Evolutionary conservation across 2,329 filamentous ascomycete species (phyloP).

Genomic region (Claviceps cyperi): DNA sequence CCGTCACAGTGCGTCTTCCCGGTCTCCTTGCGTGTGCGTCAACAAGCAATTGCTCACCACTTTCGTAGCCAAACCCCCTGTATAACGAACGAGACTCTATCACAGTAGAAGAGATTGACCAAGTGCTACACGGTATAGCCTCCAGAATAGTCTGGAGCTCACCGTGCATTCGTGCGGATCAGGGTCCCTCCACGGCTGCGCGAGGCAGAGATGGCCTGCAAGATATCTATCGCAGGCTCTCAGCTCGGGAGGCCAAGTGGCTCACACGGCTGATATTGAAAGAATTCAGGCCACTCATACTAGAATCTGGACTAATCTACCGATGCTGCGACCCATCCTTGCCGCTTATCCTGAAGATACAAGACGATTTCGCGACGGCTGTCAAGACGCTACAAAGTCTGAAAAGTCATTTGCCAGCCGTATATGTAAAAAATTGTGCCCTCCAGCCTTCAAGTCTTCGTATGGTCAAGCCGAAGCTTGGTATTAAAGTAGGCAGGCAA

Average conservation of each 20-base stretch:
- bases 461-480: conserved; percentile 36
- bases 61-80: conserved; percentile 28
- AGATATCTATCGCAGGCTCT: conserved; percentile 42
- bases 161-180: conserved; percentile 35
- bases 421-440: conserved; percentile 2
- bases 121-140: conserved; percentile 49
- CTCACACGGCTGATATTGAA: conserved; percentile 69
- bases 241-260: conserved; percentile 70
- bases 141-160: conserved; percentile 58
- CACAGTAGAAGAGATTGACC: conserved; percentile 60
- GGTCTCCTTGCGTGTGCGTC: not conserved
- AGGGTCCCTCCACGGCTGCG: conserved; percentile 6
- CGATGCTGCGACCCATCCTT: conserved; percentile 53
- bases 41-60: not conserved
- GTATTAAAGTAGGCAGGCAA: conserved; percentile 50
- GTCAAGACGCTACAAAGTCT: conserved; percentile 33
- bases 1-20: conserved; percentile 35
- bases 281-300: conserved; percentile 49
- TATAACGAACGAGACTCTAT: conserved; percentile 25
- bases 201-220: conserved; percentile 32
- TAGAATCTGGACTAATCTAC: conserved; percentile 44
- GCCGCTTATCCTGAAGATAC: conserved; percentile 54
- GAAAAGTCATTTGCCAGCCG: conserved; percentile 11
- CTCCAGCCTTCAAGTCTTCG: conserved; percentile 12
- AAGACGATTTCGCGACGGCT: conserved; percentile 51